Evolutionary conservation across 176 grass and related monocot genomes (phyloP).

Genomic region (Oryza officinalis): DNA sequence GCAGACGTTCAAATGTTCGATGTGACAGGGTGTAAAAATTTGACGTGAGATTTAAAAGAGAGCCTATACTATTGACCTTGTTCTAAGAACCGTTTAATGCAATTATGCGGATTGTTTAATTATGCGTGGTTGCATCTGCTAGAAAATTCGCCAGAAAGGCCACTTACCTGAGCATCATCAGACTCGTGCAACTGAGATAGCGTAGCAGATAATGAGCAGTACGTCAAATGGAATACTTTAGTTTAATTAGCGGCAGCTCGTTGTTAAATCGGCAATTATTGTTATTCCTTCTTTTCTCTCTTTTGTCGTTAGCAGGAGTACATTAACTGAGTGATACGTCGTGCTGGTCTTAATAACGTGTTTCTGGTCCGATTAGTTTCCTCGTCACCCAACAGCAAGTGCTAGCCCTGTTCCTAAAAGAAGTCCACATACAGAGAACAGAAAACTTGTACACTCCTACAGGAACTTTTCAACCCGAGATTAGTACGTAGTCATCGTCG

Average conservation of each 20-base stretch:
- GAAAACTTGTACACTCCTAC: neutral
- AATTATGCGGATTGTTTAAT: neutral
- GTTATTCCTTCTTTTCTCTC: neutral
- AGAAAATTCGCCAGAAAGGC: neutral
- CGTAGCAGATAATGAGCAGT: neutral
- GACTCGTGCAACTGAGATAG: conserved; percentile 8
- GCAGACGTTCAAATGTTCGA: too few species aligned
- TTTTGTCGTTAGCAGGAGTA: conserved; percentile 19
- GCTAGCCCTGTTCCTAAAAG: neutral
- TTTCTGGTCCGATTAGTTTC: conserved; percentile 25
- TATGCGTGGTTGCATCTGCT: neutral
- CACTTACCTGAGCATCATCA: neutral
- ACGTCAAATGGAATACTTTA: neutral
- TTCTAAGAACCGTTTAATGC: neutral
- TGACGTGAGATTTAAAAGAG: too few species aligned
- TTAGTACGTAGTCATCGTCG: neutral
- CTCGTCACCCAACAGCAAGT: conserved; percentile 39
- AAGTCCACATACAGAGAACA: neutral
- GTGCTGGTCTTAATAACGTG: conserved; percentile 15
- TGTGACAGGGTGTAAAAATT: too few species aligned
- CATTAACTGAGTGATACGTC: neutral
- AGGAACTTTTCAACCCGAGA: neutral
- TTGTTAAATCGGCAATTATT: conserved; percentile 32
- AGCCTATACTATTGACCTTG: too few species aligned
- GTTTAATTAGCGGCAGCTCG: neutral